phyloP scores from a whole-genome alignment of 345 rosid species.

The Salix koriyanagi region DNA sequence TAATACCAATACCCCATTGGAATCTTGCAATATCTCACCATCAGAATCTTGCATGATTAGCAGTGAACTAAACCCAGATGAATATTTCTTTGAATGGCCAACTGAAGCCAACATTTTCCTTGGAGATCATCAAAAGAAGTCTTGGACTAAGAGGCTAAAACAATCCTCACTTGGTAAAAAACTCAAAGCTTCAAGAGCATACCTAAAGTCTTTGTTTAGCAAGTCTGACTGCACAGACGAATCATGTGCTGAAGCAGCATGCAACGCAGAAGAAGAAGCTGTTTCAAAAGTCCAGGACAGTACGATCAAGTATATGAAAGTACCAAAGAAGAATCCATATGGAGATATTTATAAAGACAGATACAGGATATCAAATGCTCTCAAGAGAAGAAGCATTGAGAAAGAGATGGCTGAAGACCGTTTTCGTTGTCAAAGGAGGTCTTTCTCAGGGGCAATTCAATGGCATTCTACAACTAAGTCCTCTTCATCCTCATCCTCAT shows the following conservation, averaged over 20 bases:
- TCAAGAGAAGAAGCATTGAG: constrained; percentile 37
- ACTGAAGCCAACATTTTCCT: constrained; percentile 44
- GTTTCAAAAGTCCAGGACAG: constrained; percentile 19
- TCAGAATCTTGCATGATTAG: constrained; percentile 57
- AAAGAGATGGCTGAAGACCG: constrained; percentile 30
- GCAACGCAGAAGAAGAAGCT: constrained; percentile 29
- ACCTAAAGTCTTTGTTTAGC: constrained; percentile 53
- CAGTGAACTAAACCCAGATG: constrained; percentile 50
- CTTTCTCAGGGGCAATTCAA: constrained; percentile 77
- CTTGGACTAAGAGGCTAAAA: constrained; percentile 50
- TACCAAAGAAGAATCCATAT: constrained; percentile 38
- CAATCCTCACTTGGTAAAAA: constrained; percentile 52
- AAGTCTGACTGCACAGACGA: constrained; percentile 58
- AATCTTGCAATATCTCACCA: constrained; percentile 45
- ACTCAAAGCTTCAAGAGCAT: constrained; percentile 68
- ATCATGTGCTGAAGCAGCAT: constrained; percentile 35
- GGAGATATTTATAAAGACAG: constrained; percentile 20
- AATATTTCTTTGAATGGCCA: constrained; percentile 58
- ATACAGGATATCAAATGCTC: constrained; percentile 15
- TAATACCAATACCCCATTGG: constrained; percentile 19
- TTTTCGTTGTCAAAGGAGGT: constrained; percentile 52
- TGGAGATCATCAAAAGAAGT: constrained; percentile 28
- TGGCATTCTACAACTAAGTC: constrained; percentile 47
- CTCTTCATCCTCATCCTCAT: not conserved
- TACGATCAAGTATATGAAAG: constrained; percentile 28